Evolutionary conservation across 306 rosid species (phyloP).

Genomic region (Vigna reflexopilosa): DNA sequence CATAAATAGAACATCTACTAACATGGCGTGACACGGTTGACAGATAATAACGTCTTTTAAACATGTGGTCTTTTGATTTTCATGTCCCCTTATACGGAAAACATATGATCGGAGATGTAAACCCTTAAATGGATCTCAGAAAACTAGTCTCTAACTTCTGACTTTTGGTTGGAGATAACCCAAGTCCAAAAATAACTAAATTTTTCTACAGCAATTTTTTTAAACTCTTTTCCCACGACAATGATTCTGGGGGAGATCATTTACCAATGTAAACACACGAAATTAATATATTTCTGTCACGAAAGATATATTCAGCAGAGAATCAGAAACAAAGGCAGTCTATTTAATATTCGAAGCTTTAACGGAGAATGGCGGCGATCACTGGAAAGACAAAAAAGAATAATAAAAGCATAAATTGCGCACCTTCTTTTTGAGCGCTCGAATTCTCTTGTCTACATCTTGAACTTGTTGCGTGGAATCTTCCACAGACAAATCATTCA

Average conservation of each 20-base stretch:
- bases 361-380: no score
- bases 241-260: neutral
- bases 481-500: slow-evolving; percentile 65
- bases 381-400: no score
- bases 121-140: neutral
- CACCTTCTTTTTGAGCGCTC: slow-evolving; percentile 83
- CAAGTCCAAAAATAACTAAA: neutral
- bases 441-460: slow-evolving; percentile 74
- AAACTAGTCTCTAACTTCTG: no score
- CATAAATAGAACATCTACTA: neutral
- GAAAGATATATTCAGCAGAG: no score
- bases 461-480: slow-evolving; percentile 49
- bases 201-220: neutral
- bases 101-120: neutral
- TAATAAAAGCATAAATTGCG: neutral
- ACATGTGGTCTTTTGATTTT: neutral
- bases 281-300: no score
- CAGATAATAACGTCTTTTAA: neutral
- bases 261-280: neutral
- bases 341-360: no score
- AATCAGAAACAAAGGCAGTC: no score
- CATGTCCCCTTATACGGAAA: neutral
- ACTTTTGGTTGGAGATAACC: neutral
- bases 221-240: no score
- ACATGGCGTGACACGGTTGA: neutral